Evolutionary conservation across 768 basidiomycete genomes (phyloP).

Genomic region (Mycena kentingensis): DNA sequence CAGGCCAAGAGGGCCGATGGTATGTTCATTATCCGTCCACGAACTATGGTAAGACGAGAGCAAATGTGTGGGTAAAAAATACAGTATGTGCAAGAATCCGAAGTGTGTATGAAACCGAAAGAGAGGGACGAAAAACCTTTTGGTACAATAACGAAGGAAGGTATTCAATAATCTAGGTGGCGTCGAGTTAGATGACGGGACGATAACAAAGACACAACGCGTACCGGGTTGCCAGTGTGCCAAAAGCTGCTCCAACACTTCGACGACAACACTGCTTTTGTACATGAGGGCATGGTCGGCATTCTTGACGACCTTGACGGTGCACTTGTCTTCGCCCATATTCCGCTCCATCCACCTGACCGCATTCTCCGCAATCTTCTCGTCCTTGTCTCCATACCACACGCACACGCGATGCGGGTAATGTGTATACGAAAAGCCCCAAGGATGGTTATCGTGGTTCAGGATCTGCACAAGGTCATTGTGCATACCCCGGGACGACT

Average conservation of each 20-base stretch:
- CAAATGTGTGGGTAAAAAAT: slow-evolving; percentile 17
- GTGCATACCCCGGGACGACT: slow-evolving; percentile 89
- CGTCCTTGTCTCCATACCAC: slow-evolving; percentile 94
- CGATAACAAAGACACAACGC: slow-evolving; percentile 11
- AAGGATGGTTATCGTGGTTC: slow-evolving; percentile 83
- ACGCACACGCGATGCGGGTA: slow-evolving; percentile 78
- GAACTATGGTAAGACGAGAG: slow-evolving; percentile 12
- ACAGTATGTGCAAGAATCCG: slow-evolving; percentile 17
- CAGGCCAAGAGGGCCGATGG: slow-evolving; percentile 9
- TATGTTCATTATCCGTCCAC: slow-evolving; percentile 21
- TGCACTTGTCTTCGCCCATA: slow-evolving; percentile 75
- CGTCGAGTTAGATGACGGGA: background rate
- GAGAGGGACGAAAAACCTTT: slow-evolving; percentile 10
- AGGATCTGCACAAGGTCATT: slow-evolving; percentile 90
- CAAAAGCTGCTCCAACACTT: slow-evolving; percentile 73
- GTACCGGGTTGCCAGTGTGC: slow-evolving; percentile 51
- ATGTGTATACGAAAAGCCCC: slow-evolving; percentile 87
- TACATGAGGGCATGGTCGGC: slow-evolving; percentile 96
- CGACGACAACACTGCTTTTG: slow-evolving; percentile 82
- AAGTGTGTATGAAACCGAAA: slow-evolving; percentile 9
- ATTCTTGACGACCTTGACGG: slow-evolving; percentile 79
- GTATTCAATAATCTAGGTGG: slow-evolving; percentile 10
- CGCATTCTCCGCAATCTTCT: slow-evolving; percentile 89
- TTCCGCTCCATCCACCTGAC: slow-evolving; percentile 90
- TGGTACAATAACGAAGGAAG: slow-evolving; percentile 7